Conservation (phyloP, 106 monocot genomes). For the Platanthera guangdongensis region DNA sequence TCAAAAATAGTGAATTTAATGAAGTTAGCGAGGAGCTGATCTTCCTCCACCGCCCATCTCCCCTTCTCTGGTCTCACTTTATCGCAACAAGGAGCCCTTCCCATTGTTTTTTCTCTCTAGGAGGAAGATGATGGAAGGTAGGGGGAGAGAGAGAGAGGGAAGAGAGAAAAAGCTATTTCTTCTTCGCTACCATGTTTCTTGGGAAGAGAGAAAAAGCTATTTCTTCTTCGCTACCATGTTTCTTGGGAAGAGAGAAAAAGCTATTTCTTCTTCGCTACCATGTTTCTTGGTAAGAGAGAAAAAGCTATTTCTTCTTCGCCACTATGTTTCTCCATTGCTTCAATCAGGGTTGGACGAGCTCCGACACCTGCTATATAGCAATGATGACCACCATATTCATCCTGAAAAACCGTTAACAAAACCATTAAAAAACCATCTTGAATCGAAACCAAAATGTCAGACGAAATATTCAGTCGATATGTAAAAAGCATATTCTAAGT, state of each 20-base stretch:
- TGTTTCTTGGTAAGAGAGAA: too few species aligned
- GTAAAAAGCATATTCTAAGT: neutral
- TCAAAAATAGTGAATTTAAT: neutral
- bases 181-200: too few species aligned
- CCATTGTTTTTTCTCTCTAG: conserved; percentile 18
- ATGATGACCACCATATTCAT: neutral
- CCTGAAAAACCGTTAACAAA: neutral
- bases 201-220: too few species aligned
- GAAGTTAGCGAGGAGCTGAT: conserved; percentile 31
- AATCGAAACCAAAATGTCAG: too few species aligned
- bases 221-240: neutral
- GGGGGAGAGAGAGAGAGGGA: neutral
- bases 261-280: neutral
- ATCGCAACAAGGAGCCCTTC: conserved; percentile 62
- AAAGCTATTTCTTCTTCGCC: neutral
- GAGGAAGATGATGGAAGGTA: neutral
- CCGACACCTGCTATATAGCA: too few species aligned
- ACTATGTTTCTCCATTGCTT: neutral
- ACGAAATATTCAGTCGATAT: neutral
- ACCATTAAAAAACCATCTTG: neutral
- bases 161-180: neutral
- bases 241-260: neutral
- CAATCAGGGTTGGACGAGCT: neutral
- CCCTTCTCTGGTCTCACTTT: conserved; percentile 52
- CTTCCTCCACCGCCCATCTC: conserved; percentile 50